These are phyloP conservation scores for Dothideomycetidae sp. DNA, from an alignment of 2,329 filamentous ascomycete genomes.

Conservation along the genomic window DNA sequence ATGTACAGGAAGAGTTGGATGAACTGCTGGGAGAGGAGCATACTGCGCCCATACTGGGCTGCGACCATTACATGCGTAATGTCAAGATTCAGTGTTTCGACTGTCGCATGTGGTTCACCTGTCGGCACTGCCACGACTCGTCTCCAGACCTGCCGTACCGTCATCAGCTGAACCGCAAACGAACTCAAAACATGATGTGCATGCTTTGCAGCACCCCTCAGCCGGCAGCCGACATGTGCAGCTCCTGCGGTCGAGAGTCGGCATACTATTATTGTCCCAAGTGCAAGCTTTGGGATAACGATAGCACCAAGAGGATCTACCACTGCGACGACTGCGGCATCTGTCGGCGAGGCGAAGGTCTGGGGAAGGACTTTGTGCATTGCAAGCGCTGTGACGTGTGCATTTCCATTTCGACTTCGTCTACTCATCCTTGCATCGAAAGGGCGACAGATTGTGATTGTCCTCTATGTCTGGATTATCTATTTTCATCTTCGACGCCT, in stretches of 20 bases:
- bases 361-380: conserved; percentile 95
- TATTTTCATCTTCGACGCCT: conserved; percentile 78
- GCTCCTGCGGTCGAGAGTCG: conserved; percentile 58
- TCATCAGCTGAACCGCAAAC: conserved; percentile 54
- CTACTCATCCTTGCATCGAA: conserved; percentile 85
- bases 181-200: conserved; percentile 91
- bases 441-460: conserved; percentile 89
- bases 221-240: conserved; percentile 62
- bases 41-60: conserved; percentile 47
- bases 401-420: conserved; percentile 74
- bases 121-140: conserved; percentile 89
- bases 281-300: conserved; percentile 96
- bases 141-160: conserved; percentile 42
- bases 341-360: conserved; percentile 73
- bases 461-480: conserved; percentile 90
- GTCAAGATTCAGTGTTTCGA: conserved; percentile 89
- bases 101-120: conserved; percentile 87
- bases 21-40: conserved; percentile 34
- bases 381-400: conserved; percentile 97
- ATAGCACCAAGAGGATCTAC: conserved; percentile 80
- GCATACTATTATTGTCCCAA: conserved; percentile 87
- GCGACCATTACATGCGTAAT: conserved; percentile 85
- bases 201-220: conserved; percentile 89
- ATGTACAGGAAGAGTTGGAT: conserved; percentile 20
- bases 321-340: conserved; percentile 95